A percentile compares a stretch with the other conserved stretches of the same genome.
Evolutionary conservation across 2,329 filamentous ascomycete genomes (phyloP).

Genomic region (Fusarium cicatricum): DNA sequence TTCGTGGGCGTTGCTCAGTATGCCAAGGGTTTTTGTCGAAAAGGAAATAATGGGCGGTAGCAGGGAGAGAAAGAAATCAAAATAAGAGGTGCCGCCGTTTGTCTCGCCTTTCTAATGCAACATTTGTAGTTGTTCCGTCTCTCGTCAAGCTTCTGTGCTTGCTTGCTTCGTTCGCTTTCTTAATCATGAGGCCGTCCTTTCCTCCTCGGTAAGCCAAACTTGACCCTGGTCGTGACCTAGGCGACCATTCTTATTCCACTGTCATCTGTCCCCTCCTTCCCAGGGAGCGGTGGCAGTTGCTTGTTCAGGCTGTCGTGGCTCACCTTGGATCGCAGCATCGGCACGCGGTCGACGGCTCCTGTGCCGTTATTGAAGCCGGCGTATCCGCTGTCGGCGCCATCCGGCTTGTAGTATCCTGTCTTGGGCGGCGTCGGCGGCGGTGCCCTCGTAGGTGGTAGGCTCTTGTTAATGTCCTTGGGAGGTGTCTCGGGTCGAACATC

Average conservation of each 20-base stretch:
- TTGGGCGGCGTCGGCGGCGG: constrained; percentile 50
- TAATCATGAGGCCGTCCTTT: constrained; percentile 36
- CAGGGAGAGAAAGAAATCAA: constrained; percentile 26
- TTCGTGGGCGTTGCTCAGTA: constrained; percentile 31
- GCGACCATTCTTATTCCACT: constrained; percentile 44
- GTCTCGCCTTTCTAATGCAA: constrained; percentile 44
- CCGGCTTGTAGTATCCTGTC: constrained; percentile 49
- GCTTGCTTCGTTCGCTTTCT: constrained; percentile 36
- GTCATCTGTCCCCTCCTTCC: constrained; percentile 41
- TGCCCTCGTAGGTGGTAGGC: constrained; percentile 55
- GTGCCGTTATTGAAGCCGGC: constrained; percentile 48
- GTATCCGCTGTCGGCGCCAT: constrained; percentile 59
- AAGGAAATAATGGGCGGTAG: constrained; percentile 36
- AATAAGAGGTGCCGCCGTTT: constrained; percentile 33
- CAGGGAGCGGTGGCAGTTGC: constrained; percentile 65
- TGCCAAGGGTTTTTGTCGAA: constrained; percentile 31
- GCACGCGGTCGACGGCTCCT: constrained; percentile 40
- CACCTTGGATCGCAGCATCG: constrained; percentile 49
- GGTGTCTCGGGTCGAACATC: constrained; percentile 53
- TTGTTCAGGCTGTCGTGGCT: constrained; percentile 69
- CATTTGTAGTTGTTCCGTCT: constrained; percentile 37
- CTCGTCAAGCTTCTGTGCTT: constrained; percentile 37
- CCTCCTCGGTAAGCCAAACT: constrained; percentile 33
- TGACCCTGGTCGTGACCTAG: constrained; percentile 41
- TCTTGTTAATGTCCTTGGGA: constrained; percentile 46